Percentiles rank a stretch among this genome's conserved stretches.
phyloP scores from a whole-genome alignment of 2,329 filamentous ascomycete species.

The Neoascochyta sp. region DNA sequence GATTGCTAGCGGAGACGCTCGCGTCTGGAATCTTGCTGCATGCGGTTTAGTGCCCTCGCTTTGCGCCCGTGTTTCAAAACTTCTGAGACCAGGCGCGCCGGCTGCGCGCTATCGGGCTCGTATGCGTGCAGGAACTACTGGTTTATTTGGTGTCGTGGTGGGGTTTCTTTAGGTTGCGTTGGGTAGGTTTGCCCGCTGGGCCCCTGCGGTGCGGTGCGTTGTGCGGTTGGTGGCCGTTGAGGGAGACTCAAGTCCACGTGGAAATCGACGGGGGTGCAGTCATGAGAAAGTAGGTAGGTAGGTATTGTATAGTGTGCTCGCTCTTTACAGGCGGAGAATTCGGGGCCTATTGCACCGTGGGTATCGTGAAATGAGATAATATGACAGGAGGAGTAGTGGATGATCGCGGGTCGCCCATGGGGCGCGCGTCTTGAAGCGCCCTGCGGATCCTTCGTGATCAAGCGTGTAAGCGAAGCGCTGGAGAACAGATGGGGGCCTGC shows the following conservation, averaged over 20 bases:
- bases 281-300: no score
- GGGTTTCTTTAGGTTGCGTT: neutral
- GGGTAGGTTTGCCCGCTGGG: no score
- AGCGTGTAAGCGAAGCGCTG: constrained; percentile 1
- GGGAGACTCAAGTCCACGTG: no score
- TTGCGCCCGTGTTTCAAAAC: constrained; percentile 26
- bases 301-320: no score
- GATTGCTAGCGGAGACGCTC: constrained; percentile 16
- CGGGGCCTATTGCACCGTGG: neutral
- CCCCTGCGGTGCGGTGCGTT: no score
- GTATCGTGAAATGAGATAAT: neutral
- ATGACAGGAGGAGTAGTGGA: neutral
- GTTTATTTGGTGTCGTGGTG: neutral
- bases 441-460: no score
- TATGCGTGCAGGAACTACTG: constrained; percentile 1
- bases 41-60: constrained; percentile 13
- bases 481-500: constrained; percentile 1
- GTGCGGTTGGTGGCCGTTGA: no score
- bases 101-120: constrained; percentile 2
- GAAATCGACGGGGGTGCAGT: no score
- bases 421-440: no score
- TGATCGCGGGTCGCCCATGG: no score
- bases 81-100: constrained; percentile 9
- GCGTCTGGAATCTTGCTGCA: constrained; percentile 20
- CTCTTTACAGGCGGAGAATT: neutral